Evolutionary conservation across 306 rosid species (phyloP), one percentile per base, ranked within the genome.

Genomic region (Cicer yamashitae): DNA sequence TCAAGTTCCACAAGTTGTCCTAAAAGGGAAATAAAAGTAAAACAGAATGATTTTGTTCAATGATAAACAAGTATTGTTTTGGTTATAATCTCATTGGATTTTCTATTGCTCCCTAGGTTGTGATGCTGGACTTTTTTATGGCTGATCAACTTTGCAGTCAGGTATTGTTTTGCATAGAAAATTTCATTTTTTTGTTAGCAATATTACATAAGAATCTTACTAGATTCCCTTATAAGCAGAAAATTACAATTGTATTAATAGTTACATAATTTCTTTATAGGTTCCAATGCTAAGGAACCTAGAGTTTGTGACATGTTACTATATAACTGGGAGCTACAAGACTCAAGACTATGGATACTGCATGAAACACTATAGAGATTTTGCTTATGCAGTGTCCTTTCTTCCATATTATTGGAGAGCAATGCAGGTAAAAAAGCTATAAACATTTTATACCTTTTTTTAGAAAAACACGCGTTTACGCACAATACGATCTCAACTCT

Each of bases 121-220:
- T 96, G 82, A 96, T 96, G 99, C 87, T 96, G 68, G 99, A 96
- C 86, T 96, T 96, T 87, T 96, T 96, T 91, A 92, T 96, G 99
- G 99, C 99, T 41, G 99, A 96, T 77, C 99, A 96, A 82, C 93
- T 96, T 76, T 96, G 99, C 77, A 96, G 99, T 83, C 99, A 96
- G 98, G 99, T 96, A 90, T 1, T 44, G 38, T 48, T 57, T 54
- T 34, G 34, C 22, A 22, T 62, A 9, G 25, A 7, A 46, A 64
- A 54, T 7, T 7, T 41, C 18, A 14, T 8, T 60, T 4, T 38
- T 18, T 63, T 30, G 13, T 5, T 22, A 14, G 30, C 25, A 70
- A 56, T 43, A 13, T 52, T 58, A 51, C 37, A 30, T 30, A 30
- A 4, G 37, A 30, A 30, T 30, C 37, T 30, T 30, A 30, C 5